Conservation (phyloP, 139 green algal genomes). For the Tetradesmus obliquus region DNA sequence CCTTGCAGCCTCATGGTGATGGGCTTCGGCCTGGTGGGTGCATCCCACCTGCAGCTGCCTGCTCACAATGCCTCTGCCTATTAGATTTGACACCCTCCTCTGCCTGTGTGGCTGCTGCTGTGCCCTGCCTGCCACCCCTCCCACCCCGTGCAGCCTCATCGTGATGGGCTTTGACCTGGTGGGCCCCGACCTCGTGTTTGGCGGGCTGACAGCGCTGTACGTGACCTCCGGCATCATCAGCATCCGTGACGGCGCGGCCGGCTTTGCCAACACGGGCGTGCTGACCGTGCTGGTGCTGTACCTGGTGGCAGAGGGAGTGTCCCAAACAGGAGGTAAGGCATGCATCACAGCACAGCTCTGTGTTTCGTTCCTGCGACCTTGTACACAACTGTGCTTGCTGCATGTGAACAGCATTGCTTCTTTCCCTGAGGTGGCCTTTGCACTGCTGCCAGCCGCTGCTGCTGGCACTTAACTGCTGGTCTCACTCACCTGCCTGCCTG, state of each 20-base stretch:
- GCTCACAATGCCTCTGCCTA: no score
- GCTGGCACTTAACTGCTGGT: background rate
- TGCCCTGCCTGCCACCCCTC: no score
- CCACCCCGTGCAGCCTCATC: background rate
- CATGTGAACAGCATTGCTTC: background rate
- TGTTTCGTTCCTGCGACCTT: background rate
- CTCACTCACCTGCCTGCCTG: background rate
- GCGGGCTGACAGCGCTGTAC: constrained; percentile 36
- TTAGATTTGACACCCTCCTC: background rate
- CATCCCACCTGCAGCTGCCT: no score
- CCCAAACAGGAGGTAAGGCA: constrained; percentile 51
- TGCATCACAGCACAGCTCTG: background rate
- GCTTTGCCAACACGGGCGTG: constrained; percentile 48
- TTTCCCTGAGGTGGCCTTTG: background rate
- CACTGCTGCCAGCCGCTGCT: background rate
- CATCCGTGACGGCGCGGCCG: constrained; percentile 42
- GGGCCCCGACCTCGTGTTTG: constrained; percentile 56
- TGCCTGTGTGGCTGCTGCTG: no score
- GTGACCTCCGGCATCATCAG: constrained; percentile 41
- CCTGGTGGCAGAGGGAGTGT: constrained; percentile 61
- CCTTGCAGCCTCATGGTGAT: background rate
- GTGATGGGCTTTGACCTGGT: constrained; percentile 35
- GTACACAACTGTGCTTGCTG: background rate
- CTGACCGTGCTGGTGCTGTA: constrained; percentile 64
- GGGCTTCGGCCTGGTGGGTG: constrained; percentile 36